phyloP scores from a whole-genome alignment of 1,284 basidiomycete species.

The Cronartium quercuum region DNA sequence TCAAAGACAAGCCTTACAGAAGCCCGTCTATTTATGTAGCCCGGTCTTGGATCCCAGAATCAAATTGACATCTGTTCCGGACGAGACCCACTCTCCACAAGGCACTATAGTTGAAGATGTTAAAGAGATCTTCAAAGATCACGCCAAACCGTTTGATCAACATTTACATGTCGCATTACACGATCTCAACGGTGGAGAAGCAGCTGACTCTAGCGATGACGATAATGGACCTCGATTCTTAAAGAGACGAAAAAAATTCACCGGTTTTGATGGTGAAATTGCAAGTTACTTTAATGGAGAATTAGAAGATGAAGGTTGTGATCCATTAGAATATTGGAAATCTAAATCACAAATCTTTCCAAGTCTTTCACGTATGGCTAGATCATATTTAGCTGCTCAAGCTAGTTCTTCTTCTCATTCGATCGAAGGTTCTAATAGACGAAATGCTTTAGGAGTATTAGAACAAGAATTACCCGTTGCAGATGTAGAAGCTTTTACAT shows the following conservation, averaged over 20 bases:
- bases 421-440: not conserved
- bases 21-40: not conserved
- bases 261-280: not conserved
- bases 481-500: not conserved
- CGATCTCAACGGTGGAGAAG: not conserved
- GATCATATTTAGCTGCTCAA: not conserved
- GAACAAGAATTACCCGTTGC: not conserved
- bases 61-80: not conserved
- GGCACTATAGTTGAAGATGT: not conserved
- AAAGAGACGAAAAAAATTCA: not conserved
- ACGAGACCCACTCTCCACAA: not conserved
- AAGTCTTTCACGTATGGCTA: constrained; percentile 5
- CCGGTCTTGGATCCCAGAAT: not conserved
- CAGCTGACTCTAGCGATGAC: not conserved
- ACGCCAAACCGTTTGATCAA: constrained; percentile 2
- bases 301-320: constrained; percentile 3
- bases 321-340: not conserved
- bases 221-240: not conserved
- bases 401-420: not conserved
- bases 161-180: not conserved
- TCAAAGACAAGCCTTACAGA: not conserved
- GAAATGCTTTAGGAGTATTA: not conserved
- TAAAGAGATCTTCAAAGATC: not conserved
- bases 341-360: not conserved
- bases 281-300: not conserved